Percentiles rank a stretch among this genome's conserved stretches.
phyloP scores from a whole-genome alignment of 2,329 filamentous ascomycete genomes.

The Neofusicoccum umdonicola region DNA sequence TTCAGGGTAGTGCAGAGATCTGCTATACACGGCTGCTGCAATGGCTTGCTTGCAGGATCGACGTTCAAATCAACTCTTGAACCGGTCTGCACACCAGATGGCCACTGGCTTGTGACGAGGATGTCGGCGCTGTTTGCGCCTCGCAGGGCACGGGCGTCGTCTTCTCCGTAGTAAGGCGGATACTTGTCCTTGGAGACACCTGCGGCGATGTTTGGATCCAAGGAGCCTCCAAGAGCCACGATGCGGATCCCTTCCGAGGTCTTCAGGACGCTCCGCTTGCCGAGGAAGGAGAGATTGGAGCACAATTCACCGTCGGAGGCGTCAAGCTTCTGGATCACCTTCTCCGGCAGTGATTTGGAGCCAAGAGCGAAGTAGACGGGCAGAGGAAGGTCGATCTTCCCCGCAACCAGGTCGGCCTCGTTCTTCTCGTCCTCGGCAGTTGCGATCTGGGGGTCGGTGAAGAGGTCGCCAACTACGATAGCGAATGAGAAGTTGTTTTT shows the following conservation, averaged over 20 bases:
- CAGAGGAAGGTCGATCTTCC: conserved; percentile 71
- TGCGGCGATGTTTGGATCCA: conserved; percentile 60
- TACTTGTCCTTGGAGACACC: conserved; percentile 70
- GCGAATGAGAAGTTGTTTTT: conserved; percentile 89
- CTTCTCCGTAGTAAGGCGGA: conserved; percentile 72
- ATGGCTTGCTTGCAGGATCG: conserved; percentile 43
- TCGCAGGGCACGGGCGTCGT: conserved; percentile 71
- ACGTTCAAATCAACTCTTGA: conserved; percentile 64
- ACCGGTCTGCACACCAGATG: conserved; percentile 65
- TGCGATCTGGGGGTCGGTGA: conserved; percentile 52
- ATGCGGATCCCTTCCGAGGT: conserved; percentile 87
- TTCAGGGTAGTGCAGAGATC: conserved; percentile 76
- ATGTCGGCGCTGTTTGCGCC: conserved; percentile 82
- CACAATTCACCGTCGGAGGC: conserved; percentile 70
- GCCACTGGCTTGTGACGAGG: conserved; percentile 84
- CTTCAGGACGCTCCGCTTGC: conserved; percentile 81
- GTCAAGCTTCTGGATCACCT: conserved; percentile 71
- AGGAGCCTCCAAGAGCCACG: conserved; percentile 75
- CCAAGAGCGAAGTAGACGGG: conserved; percentile 91
- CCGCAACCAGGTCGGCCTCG: conserved; percentile 61
- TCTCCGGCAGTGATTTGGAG: conserved; percentile 65
- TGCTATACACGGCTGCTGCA: conserved; percentile 66
- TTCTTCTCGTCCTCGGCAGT: conserved; percentile 55
- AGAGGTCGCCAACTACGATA: conserved; percentile 80
- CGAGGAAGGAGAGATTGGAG: conserved; percentile 86